Evolutionary conservation across 805 yeast species (phyloP).

Genomic region (Kodamaea nitidulidarum): DNA sequence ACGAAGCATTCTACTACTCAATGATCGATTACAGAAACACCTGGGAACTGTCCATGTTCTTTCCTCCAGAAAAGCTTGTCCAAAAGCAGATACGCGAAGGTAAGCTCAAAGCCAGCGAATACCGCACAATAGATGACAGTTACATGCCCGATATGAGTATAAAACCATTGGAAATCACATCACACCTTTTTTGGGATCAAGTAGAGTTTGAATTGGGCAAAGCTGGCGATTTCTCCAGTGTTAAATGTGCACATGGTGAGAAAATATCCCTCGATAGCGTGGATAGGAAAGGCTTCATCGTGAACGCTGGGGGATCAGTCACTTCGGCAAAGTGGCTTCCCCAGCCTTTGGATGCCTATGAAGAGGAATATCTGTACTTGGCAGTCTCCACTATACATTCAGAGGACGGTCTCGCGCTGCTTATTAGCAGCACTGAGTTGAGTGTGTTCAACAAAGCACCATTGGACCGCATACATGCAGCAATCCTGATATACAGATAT

Average conservation of each 20-base stretch:
- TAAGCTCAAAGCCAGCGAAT: constrained; percentile 10
- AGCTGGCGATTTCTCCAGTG: background rate
- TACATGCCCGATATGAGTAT: constrained; percentile 12
- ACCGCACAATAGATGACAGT: constrained; percentile 4
- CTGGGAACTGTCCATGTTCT: constrained; percentile 49
- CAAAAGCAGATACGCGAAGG: constrained; percentile 9
- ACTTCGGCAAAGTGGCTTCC: constrained; percentile 54
- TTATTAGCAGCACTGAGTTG: constrained; percentile 24
- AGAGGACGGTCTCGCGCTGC: constrained; percentile 17
- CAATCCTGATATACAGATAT: constrained; percentile 44
- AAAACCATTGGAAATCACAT: background rate
- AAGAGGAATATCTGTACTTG: constrained; percentile 32
- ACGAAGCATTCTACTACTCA: constrained; percentile 38
- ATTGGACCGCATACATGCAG: constrained; percentile 23
- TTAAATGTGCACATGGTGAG: constrained; percentile 2
- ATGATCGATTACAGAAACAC: constrained; percentile 42
- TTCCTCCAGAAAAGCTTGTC: constrained; percentile 32
- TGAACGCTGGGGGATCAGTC: constrained; percentile 50
- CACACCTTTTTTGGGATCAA: background rate
- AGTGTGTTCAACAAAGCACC: constrained; percentile 24
- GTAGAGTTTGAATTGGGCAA: constrained; percentile 4
- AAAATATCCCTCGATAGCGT: constrained; percentile 10
- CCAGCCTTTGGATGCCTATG: constrained; percentile 12
- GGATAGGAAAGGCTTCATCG: constrained; percentile 33
- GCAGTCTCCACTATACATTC: constrained; percentile 48